Evolutionary conservation across 371 early-diverging fungal genomes (phyloP), one percentile per base, ranked within the genome.

Genomic region (Mortierella sp.): DNA sequence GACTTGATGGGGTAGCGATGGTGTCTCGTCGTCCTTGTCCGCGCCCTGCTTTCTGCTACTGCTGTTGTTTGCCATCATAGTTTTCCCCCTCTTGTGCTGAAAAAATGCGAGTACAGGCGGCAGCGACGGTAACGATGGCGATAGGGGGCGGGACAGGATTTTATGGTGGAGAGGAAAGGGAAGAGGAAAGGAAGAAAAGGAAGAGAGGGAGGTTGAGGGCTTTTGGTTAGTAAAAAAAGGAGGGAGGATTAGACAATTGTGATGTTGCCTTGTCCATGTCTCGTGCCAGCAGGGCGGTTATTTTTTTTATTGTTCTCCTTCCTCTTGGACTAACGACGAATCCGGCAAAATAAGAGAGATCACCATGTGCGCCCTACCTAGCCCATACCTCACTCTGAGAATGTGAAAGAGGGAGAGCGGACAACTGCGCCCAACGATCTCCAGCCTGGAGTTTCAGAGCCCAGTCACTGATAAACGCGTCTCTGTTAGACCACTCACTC

Each of bases 1-100:
- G 48, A 78, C 76, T 55, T 90, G 88, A 74, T 90, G 90, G 12
- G 81, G 75, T n/a, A 63, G 77, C 11, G 71, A 16, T 0, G 74
- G n/a, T 27, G 70, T 77, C 72, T 54, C 58, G 27, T 7, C 43
- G 41, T 68, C 68, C 68, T 68, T 68, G 43, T 35, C 21, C 38
- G 11, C 10, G 38, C 54, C 68, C 24, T 68, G 68, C 8, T 32
- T 29, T 24, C 56, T 56, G 29, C 43, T 56, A 29, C 24, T 74
- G 29, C 27, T 56, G 44, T 21, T 74, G n/a, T 56, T 74, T 51
- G 74, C 16, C 44, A 54, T 29, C 74, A 38, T 32, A 46, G 14
- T 27, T 29, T 43, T n/a, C 1, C 24, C 10, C 7, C 8, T n/a
- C 5, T 60, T 60, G 35, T 12, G 54, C 58, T 56, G 1, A 2